These are phyloP conservation scores for Aspergillus arachidicola DNA, from an alignment of 2,329 filamentous ascomycete genomes.

Conservation along the genomic window DNA sequence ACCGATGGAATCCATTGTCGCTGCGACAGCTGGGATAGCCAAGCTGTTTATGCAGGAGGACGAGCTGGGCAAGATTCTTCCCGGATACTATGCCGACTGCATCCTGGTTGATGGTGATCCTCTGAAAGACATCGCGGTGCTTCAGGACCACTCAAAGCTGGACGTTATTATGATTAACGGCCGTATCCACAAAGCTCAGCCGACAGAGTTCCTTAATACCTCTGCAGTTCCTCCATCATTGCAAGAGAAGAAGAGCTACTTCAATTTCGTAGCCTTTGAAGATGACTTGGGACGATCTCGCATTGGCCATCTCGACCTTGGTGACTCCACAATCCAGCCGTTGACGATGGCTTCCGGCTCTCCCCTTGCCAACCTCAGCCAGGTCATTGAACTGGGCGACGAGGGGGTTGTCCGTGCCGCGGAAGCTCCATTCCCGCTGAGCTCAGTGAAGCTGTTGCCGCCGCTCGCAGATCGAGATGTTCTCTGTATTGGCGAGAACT, in stretches of 20 bases:
- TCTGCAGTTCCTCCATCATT: neutral
- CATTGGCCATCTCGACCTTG: neutral
- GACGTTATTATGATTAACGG: constrained; percentile 54
- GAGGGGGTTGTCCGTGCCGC: neutral
- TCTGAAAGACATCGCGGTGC: constrained; percentile 43
- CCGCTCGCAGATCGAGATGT: neutral
- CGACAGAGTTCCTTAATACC: neutral
- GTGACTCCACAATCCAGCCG: neutral
- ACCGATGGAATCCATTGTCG: constrained; percentile 47
- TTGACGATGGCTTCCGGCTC: neutral
- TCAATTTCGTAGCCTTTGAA: constrained; percentile 4
- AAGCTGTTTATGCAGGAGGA: constrained; percentile 44
- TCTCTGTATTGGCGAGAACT: constrained; percentile 1
- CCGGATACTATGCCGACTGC: constrained; percentile 48
- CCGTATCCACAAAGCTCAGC: constrained; percentile 46
- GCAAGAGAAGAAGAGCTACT: neutral
- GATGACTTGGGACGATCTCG: neutral
- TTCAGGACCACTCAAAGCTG: constrained; percentile 49
- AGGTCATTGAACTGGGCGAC: neutral
- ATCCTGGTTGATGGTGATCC: constrained; percentile 53
- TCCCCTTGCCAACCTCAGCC: neutral
- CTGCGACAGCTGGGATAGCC: constrained; percentile 46
- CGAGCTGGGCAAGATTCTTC: constrained; percentile 45
- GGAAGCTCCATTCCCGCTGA: neutral
- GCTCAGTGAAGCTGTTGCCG: neutral